Percentiles rank a stretch among this genome's conserved stretches.
Evolutionary conservation across 2,329 filamentous ascomycete species (phyloP).

Genomic region (Colletotrichum siamense): DNA sequence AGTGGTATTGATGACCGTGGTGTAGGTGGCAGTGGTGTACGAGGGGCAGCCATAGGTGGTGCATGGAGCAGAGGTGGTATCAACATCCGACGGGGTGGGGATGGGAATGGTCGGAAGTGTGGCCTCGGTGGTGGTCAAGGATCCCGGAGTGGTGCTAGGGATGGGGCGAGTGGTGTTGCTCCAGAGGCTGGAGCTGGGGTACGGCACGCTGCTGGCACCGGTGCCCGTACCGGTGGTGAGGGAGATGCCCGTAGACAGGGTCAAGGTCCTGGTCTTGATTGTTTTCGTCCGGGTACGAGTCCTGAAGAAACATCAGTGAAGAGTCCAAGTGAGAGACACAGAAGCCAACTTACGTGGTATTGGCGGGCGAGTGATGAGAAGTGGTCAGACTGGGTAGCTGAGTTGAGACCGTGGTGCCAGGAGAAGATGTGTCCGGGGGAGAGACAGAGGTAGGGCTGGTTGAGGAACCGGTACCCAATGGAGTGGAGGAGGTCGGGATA

Average conservation of each 20-base stretch:
- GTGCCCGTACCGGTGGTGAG: not conserved
- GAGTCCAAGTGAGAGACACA: not conserved
- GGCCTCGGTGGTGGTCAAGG: not conserved
- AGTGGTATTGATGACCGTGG: constrained; percentile 10
- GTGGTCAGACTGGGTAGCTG: constrained; percentile 9
- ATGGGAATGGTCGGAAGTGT: not conserved
- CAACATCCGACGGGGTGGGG: not conserved
- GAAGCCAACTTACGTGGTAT: not conserved
- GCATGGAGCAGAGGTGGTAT: not conserved
- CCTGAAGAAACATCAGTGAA: not conserved
- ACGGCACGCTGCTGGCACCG: not conserved
- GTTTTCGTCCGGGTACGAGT: not conserved
- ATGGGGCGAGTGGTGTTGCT: not conserved
- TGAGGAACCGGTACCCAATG: not conserved
- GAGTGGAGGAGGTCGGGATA: not conserved
- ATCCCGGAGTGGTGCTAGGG: not conserved
- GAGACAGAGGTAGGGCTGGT: not conserved
- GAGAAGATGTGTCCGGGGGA: not conserved
- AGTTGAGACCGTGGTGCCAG: not conserved
- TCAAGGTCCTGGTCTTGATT: not conserved
- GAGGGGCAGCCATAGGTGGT: not conserved
- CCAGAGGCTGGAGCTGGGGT: not conserved
- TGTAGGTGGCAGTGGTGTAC: constrained; percentile 1
- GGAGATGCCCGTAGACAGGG: not conserved
- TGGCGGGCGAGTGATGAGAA: not conserved